Conservation (phyloP, 371 early-diverging fungal species). For the Mucor lusitanicus region DNA sequence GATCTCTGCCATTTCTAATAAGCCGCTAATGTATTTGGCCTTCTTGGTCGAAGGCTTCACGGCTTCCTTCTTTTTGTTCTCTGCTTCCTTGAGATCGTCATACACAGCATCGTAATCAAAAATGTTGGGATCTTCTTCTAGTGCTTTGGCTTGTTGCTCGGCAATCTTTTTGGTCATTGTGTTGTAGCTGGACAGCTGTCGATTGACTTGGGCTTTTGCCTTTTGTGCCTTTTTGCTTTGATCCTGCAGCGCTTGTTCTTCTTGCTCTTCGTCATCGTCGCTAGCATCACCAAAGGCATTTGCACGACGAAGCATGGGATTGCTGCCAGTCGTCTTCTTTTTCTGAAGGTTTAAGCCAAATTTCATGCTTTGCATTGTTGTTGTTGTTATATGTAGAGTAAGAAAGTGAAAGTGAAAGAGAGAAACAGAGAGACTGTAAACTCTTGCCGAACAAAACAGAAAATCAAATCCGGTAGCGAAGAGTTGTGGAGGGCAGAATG, state of each 20-base stretch:
- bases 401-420: background rate
- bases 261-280: conserved; percentile 24
- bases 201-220: conserved; percentile 36
- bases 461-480: background rate
- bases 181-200: conserved; percentile 29
- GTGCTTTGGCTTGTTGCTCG: conserved; percentile 64
- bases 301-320: conserved; percentile 5
- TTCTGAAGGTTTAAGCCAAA: conserved; percentile 45
- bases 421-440: background rate
- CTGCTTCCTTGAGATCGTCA: conserved; percentile 78
- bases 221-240: conserved; percentile 5
- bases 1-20: conserved; percentile 76
- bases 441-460: background rate
- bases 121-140: conserved; percentile 80
- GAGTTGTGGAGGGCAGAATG: background rate
- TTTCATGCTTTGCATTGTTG: conserved; percentile 27
- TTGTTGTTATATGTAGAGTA: background rate
- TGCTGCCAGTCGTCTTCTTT: conserved; percentile 26
- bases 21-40: conserved; percentile 80
- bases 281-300: conserved; percentile 31
- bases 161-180: conserved; percentile 41
- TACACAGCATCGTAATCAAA: conserved; percentile 93
- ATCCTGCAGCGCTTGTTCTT: conserved; percentile 9
- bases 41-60: conserved; percentile 34
- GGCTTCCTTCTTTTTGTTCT: conserved; percentile 53